Conservation (phyloP, 164 flowering plant genomes). For the Kalanchoe fedtschenkoi region DNA sequence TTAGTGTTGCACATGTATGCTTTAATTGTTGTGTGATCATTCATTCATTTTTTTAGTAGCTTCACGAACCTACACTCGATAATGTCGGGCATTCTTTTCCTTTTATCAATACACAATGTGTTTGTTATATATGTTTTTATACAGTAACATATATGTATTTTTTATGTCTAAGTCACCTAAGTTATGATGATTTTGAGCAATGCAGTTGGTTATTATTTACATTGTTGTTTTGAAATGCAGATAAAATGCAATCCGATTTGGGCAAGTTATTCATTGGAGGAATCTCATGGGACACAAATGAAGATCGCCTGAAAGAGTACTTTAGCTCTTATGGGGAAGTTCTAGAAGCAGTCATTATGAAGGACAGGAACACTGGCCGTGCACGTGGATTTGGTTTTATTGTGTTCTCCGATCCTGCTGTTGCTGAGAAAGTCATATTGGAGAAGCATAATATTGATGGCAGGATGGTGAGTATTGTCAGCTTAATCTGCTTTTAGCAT, state of each 20-base stretch:
- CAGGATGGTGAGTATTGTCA: constrained; percentile 26
- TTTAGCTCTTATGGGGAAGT: constrained; percentile 34
- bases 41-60: no score
- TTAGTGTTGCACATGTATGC: no score
- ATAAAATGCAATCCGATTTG: constrained; percentile 35
- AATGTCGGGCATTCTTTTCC: no score
- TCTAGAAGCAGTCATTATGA: constrained; percentile 37
- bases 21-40: no score
- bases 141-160: not conserved
- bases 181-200: not conserved
- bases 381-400: constrained; percentile 45
- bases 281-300: constrained; percentile 38
- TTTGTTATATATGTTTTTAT: not conserved
- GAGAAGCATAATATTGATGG: constrained; percentile 46
- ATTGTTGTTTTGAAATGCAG: constrained; percentile 12
- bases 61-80: no score
- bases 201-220: constrained; percentile 8
- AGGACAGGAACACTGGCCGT: constrained; percentile 40
- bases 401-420: constrained; percentile 35
- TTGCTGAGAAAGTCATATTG: constrained; percentile 31
- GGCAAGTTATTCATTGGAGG: constrained; percentile 39
- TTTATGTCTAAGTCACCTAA: not conserved
- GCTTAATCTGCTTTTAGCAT: not conserved
- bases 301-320: constrained; percentile 35
- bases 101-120: no score